Conservation (phyloP, 805 yeast genomes). For the Yarrowia bubula region DNA sequence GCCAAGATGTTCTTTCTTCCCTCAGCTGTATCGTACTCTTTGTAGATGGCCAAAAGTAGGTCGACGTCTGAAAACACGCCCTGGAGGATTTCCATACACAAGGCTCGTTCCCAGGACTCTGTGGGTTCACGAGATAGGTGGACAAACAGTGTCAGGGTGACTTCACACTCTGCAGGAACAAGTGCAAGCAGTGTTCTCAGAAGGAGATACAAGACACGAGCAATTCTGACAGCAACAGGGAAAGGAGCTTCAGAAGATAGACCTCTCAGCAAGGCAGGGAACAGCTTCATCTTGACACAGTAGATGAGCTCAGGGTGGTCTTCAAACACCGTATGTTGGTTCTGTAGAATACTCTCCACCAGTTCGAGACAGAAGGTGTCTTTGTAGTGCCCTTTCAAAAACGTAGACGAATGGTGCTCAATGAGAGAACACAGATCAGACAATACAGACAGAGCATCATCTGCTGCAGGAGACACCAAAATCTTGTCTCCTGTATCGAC, state of each 20-base stretch:
- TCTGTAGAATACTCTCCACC: constrained; percentile 71
- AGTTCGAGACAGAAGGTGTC: constrained; percentile 76
- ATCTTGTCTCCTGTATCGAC: constrained; percentile 48
- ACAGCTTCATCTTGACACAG: constrained; percentile 62
- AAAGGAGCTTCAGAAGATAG: constrained; percentile 61
- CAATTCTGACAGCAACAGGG: constrained; percentile 68
- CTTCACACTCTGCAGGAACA: constrained; percentile 76
- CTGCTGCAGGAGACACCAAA: constrained; percentile 52
- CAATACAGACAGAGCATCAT: constrained; percentile 70
- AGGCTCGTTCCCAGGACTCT: constrained; percentile 68
- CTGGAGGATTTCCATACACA: constrained; percentile 71
- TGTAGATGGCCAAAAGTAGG: constrained; percentile 52
- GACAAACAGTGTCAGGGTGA: constrained; percentile 69
- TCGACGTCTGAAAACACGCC: constrained; percentile 57
- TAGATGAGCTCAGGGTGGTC: constrained; percentile 62
- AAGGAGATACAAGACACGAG: constrained; percentile 65
- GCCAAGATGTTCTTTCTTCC: constrained; percentile 60
- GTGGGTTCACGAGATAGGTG: constrained; percentile 61
- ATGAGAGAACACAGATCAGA: constrained; percentile 69
- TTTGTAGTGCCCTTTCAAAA: constrained; percentile 46
- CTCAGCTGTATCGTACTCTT: constrained; percentile 57
- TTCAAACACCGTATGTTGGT: constrained; percentile 57
- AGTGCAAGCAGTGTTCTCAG: constrained; percentile 59
- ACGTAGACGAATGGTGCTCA: constrained; percentile 55
- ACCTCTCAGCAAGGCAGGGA: constrained; percentile 71